Evolutionary conservation across 495 filamentous ascomycete species (phyloP).

Genomic region (Neurospora sp.): DNA sequence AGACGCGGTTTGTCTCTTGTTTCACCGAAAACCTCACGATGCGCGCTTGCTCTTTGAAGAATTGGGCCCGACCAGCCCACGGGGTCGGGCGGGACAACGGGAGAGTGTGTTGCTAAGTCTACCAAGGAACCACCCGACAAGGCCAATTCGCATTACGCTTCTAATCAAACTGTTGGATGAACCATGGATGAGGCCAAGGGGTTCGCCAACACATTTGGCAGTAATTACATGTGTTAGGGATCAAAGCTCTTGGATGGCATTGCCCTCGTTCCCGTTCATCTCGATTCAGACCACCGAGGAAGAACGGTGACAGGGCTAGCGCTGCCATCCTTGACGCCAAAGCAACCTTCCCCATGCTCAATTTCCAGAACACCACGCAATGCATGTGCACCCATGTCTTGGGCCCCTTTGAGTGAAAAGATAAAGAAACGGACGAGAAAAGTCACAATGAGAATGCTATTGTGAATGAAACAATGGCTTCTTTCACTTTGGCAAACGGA

Average conservation of each 20-base stretch:
- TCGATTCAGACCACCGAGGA: neutral
- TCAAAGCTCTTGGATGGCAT: neutral
- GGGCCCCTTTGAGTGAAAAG: neutral
- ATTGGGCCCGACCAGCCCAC: neutral
- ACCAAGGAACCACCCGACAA: neutral
- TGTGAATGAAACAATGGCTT: neutral
- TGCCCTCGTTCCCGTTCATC: neutral
- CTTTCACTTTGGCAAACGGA: neutral
- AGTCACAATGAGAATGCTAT: neutral
- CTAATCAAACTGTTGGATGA: neutral
- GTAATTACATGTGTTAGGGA: neutral
- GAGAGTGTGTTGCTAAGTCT: neutral
- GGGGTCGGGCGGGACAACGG: neutral
- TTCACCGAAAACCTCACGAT: neutral
- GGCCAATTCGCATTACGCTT: neutral
- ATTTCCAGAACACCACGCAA: neutral
- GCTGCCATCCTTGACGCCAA: neutral
- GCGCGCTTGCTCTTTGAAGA: neutral
- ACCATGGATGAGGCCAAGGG: neutral
- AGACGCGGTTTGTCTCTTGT: neutral
- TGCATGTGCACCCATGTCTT: neutral
- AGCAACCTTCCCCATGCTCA: neutral
- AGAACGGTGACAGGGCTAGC: neutral
- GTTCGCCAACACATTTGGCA: neutral
- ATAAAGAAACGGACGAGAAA: neutral